A percentile compares a stretch with the other conserved stretches of the same genome.
Conservation (phyloP, 1,284 basidiomycete species). For the Malassezia brasiliensis region DNA sequence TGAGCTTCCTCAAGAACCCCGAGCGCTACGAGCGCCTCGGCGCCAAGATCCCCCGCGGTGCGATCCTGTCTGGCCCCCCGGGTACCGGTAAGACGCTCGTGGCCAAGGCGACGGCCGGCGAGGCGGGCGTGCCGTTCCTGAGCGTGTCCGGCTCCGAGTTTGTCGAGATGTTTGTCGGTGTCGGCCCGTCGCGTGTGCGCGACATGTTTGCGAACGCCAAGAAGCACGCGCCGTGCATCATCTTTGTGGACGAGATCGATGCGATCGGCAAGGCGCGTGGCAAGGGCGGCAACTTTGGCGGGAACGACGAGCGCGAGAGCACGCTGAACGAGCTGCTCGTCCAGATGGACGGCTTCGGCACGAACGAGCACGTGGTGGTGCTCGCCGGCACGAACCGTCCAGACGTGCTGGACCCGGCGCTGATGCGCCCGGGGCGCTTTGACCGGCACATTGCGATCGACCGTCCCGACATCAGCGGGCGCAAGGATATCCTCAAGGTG, state of each 20-base stretch:
- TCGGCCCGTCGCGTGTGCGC: constrained; percentile 90
- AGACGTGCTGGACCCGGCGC: constrained; percentile 85
- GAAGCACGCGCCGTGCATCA: constrained; percentile 96
- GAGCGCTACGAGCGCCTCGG: constrained; percentile 88
- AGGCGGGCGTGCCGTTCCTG: constrained; percentile 92
- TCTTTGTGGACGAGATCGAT: constrained; percentile 57
- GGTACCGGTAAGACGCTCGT: constrained; percentile 97
- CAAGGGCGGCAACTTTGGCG: constrained; percentile 77
- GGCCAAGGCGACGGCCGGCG: constrained; percentile 95
- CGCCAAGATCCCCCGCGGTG: constrained; percentile 96
- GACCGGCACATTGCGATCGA: constrained; percentile 94
- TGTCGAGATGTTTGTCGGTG: constrained; percentile 99
- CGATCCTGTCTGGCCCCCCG: constrained; percentile 92
- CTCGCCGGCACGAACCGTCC: constrained; percentile 93
- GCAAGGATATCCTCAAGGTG: constrained; percentile 86
- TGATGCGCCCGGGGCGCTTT: constrained; percentile 94
- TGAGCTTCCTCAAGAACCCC: constrained; percentile 96
- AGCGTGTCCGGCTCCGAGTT: constrained; percentile 98
- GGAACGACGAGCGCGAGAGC: constrained; percentile 95
- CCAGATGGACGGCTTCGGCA: constrained; percentile 98
- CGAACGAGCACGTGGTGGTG: constrained; percentile 89
- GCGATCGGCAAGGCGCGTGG: constrained; percentile 93
- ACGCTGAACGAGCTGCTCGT: constrained; percentile 96
- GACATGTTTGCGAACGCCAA: constrained; percentile 95
- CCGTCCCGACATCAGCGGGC: constrained; percentile 83